These are phyloP conservation scores for Lactarius quietus DNA, from an alignment of 768 basidiomycete species.

Conservation along the genomic window DNA sequence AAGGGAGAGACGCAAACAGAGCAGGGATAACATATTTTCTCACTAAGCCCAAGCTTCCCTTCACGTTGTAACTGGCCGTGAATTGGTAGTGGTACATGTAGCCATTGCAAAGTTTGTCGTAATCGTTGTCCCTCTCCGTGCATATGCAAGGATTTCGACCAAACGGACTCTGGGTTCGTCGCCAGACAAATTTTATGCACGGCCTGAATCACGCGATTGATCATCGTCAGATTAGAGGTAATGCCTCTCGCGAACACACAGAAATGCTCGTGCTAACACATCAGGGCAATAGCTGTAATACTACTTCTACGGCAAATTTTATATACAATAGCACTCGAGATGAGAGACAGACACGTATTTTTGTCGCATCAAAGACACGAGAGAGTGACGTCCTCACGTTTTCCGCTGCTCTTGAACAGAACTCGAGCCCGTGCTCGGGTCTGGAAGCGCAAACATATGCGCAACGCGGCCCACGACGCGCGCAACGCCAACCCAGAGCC, in stretches of 20 bases:
- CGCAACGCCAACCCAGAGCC: conserved; percentile 54
- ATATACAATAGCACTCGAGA: not conserved
- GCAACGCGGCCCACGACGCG: conserved; percentile 36
- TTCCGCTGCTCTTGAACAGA: not conserved
- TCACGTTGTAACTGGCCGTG: too few relatives aligned
- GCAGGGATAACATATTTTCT: too few relatives aligned
- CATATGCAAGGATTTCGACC: too few relatives aligned
- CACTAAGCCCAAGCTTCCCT: too few relatives aligned
- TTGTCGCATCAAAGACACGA: not conserved
- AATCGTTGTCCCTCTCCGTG: too few relatives aligned
- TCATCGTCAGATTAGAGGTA: too few relatives aligned
- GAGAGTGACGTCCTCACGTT: not conserved
- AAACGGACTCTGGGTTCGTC: too few relatives aligned
- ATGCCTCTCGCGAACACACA: not conserved
- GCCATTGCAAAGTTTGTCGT: too few relatives aligned
- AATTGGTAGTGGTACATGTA: too few relatives aligned
- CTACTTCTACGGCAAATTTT: not conserved
- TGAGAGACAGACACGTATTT: not conserved
- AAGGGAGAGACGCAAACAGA: not conserved
- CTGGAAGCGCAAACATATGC: conserved; percentile 27
- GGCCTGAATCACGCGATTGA: too few relatives aligned
- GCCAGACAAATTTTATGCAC: too few relatives aligned
- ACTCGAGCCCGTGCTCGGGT: not conserved
- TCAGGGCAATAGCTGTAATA: not conserved
- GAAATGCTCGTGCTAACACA: not conserved